Evolutionary conservation across 2,329 filamentous ascomycete species (phyloP), one percentile per base, ranked within the genome.

Genomic region (Piedraia hortae): DNA sequence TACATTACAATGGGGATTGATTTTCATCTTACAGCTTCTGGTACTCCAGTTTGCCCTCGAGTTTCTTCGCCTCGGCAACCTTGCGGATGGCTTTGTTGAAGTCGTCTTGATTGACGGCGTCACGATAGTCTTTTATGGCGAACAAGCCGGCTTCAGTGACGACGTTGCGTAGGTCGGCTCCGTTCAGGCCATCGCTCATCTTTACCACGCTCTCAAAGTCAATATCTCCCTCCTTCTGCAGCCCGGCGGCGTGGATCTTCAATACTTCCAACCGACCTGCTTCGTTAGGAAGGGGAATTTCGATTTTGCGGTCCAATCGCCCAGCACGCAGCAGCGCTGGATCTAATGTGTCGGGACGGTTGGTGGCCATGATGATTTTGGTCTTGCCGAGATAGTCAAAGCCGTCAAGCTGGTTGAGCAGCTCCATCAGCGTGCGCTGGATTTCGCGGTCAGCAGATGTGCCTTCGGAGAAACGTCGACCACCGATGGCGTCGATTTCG

Each of bases 331-430:
- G 59, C 37, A 97, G 56, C 2, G 82, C 82, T 15, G 82, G 82
- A 42, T 97, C 82, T 21, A 97, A 63, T 1, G 82, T 93, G 46
- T 93, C 82, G 8, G 82, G 85, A 50, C 85, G 62, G 57, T 97
- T 97, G 27, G 85, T 93, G 16, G 80, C 85, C 88, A 97, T 97
- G 54, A 97, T 97, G 45, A 97, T 97, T 58, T 97, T 97, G 24
- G 85, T 97, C 59, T 97, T 91, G 36, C 88, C 85, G 16, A 97
- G 61, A 52, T 97, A 97, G 52, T 97, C 85, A 54, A 97, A 97
- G 34, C 88, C 85, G 45, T 97, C 85, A 24, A 97, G 65, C 49
- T 97, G 85, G 51, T 97, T 97, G 30, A 97, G 69, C 24, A 97
- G 60, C 48, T 97, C 85, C 85, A 97, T 97, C 28, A 97, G 56